Evolutionary conservation across 1,284 basidiomycete species (phyloP).

Genomic region (Marasmius oreades): DNA sequence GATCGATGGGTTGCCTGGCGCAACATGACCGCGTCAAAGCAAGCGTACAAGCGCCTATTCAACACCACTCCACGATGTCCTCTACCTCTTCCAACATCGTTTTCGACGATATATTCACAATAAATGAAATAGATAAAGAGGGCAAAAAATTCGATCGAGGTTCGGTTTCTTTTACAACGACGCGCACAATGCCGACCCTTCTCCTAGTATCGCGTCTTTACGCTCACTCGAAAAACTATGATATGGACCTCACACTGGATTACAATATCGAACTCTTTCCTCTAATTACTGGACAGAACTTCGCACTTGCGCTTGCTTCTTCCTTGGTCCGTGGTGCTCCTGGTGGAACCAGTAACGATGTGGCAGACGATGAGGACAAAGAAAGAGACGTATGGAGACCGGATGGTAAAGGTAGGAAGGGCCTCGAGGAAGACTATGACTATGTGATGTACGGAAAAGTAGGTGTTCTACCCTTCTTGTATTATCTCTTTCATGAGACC

Average conservation of each 20-base stretch:
- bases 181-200: slow-evolving; percentile 7
- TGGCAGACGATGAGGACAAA: slow-evolving; percentile 62
- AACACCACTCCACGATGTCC: no score
- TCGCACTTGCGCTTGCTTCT: slow-evolving; percentile 85
- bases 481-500: slow-evolving; percentile 9
- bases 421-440: slow-evolving; percentile 94
- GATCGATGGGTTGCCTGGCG: no score
- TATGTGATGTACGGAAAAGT: slow-evolving; percentile 99
- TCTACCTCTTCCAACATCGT: slow-evolving; percentile 69
- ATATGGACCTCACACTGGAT: slow-evolving; percentile 88
- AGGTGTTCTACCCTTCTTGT: slow-evolving; percentile 22
- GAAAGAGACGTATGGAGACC: slow-evolving; percentile 84
- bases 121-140: slow-evolving; percentile 83
- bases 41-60: no score
- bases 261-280: slow-evolving; percentile 89
- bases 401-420: slow-evolving; percentile 81
- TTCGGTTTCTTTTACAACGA: slow-evolving; percentile 30
- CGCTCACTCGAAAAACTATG: slow-evolving; percentile 82
- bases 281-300: slow-evolving; percentile 64
- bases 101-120: slow-evolving; percentile 89
- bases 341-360: slow-evolving; percentile 36
- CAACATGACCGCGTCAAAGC: slow-evolving; percentile 4
- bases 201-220: slow-evolving; percentile 79
- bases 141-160: slow-evolving; percentile 98
- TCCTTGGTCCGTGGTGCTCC: slow-evolving; percentile 69